Percentiles rank a stretch among this genome's conserved stretches.
phyloP scores from a whole-genome alignment of 2,329 filamentous ascomycete species.

The Pseudogymnoascus sp. region DNA sequence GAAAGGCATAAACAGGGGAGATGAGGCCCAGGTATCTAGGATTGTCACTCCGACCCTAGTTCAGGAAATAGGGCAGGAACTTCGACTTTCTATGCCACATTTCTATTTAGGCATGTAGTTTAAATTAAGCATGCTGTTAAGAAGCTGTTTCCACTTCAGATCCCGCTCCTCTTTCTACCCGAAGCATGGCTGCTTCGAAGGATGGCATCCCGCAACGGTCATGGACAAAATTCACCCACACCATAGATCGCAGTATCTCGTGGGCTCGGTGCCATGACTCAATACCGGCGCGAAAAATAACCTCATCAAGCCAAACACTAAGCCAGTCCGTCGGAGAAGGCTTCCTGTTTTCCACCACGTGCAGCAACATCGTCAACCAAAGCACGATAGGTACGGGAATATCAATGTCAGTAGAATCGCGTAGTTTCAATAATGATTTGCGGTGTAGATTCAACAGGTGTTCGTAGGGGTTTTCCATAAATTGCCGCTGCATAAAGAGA shows the following conservation, averaged over 20 bases:
- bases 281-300: neutral
- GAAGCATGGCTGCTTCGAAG: neutral
- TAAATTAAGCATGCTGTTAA: neutral
- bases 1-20: no score
- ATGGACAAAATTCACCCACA: neutral
- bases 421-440: neutral
- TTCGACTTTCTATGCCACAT: no score
- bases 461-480: neutral
- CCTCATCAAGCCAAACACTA: neutral
- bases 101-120: neutral
- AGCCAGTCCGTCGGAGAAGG: neutral
- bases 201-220: neutral
- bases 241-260: neutral
- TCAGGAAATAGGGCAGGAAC: no score
- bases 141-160: neutral
- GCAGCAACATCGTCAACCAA: neutral
- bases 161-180: neutral
- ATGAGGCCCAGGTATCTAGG: no score
- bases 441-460: neutral
- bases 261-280: neutral
- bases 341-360: neutral
- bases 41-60: no score
- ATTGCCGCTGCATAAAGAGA: neutral
- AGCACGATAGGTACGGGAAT: neutral
- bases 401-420: neutral